Percentiles rank a stretch among this genome's conserved stretches.
These are phyloP conservation scores for Saturnispora sekii DNA, from an alignment of 805 yeast species.

Conservation along the genomic window DNA sequence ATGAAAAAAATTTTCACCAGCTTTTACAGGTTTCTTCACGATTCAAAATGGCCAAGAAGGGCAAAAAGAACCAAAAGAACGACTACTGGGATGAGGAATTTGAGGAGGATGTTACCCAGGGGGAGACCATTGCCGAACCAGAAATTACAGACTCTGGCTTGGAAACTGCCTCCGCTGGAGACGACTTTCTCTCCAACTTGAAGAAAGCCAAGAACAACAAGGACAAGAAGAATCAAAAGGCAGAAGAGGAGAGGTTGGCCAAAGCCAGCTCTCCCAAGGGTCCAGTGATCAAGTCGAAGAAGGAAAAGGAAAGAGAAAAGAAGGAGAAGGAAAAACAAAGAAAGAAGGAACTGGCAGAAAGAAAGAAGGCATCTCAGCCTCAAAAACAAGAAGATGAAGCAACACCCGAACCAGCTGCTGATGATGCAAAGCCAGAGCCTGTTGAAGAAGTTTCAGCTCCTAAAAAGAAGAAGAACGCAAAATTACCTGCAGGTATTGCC, in stretches of 20 bases:
- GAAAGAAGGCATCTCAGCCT: conserved; percentile 53
- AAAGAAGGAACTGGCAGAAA: conserved; percentile 83
- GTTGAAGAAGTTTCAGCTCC: conserved; percentile 23
- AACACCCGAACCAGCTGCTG: conserved; percentile 19
- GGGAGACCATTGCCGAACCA: conserved; percentile 36
- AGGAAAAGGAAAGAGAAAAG: conserved; percentile 91
- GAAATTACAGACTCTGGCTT: conserved; percentile 21
- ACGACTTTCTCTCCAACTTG: conserved; percentile 69
- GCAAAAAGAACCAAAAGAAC: conserved; percentile 56
- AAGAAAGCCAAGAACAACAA: conserved; percentile 72
- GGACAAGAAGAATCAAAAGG: conserved; percentile 56
- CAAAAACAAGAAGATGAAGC: conserved; percentile 6
- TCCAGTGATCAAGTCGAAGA: conserved; percentile 77
- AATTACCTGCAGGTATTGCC: conserved; percentile 84
- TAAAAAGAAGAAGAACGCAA: conserved; percentile 52
- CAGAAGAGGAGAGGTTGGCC: conserved; percentile 37
- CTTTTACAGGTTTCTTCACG: background rate
- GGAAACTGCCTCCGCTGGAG: conserved; percentile 29
- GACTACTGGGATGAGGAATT: conserved; percentile 76
- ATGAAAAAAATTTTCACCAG: background rate
- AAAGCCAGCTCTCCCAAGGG: conserved; percentile 27
- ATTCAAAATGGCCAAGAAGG: conserved; percentile 26
- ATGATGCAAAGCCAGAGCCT: conserved; percentile 34
- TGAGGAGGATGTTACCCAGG: conserved; percentile 40
- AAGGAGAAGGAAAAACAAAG: conserved; percentile 85